A percentile compares a stretch with the other conserved stretches of the same genome.
Conservation (phyloP, 768 basidiomycete genomes). For the Termitomyces eurrhizus region DNA sequence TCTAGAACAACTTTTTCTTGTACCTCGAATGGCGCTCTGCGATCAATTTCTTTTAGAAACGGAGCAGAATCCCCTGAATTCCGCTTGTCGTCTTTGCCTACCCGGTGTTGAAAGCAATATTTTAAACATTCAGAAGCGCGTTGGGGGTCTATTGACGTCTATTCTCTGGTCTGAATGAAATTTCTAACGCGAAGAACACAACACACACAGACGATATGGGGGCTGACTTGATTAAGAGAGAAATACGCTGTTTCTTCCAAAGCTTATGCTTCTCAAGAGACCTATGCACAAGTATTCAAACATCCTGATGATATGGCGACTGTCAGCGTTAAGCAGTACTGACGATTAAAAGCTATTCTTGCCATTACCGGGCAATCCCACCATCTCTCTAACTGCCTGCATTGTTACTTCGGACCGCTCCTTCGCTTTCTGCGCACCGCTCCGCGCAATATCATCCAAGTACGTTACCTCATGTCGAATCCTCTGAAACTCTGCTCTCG, state of each 20-base stretch:
- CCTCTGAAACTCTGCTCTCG: slow-evolving; percentile 66
- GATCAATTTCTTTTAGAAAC: slow-evolving; percentile 36
- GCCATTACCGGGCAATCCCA: slow-evolving; percentile 42
- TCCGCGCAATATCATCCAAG: slow-evolving; percentile 54
- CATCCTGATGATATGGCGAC: not conserved
- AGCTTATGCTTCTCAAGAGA: not conserved
- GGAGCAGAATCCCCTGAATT: slow-evolving; percentile 16
- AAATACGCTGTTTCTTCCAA: not conserved
- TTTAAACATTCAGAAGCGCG: not conserved
- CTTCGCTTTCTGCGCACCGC: slow-evolving; percentile 63
- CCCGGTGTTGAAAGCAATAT: slow-evolving; percentile 27
- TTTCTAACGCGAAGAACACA: not conserved
- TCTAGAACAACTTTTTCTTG: slow-evolving; percentile 60
- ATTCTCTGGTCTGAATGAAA: too few relatives aligned
- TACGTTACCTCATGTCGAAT: slow-evolving; percentile 58
- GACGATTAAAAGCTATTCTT: not conserved
- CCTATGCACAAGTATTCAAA: not conserved
- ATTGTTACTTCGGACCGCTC: slow-evolving; percentile 61
- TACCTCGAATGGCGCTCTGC: slow-evolving; percentile 72
- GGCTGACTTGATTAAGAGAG: not conserved
- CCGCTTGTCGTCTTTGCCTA: slow-evolving; percentile 50
- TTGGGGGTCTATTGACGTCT: too few relatives aligned
- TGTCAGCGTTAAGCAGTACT: not conserved
- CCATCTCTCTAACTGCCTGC: slow-evolving; percentile 56
- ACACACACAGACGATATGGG: not conserved